phyloP scores from a whole-genome alignment of 164 flowering plant species.

The Macadamia tetraphylla region DNA sequence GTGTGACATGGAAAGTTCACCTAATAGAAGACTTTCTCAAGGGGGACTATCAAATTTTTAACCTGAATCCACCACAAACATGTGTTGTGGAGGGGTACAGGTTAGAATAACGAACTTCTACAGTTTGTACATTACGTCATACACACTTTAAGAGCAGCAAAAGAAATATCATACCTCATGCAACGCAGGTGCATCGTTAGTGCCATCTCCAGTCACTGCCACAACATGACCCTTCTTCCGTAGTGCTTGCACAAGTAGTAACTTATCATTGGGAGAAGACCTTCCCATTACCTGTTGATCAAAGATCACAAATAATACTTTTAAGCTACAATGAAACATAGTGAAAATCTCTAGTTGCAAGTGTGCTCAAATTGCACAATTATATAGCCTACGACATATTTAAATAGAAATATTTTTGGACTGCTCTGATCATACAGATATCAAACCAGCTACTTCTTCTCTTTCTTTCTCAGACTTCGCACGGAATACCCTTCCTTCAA shows the following conservation, averaged over 20 bases:
- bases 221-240: conserved; percentile 73
- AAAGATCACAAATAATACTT: conserved; percentile 4
- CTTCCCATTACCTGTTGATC: conserved; percentile 83
- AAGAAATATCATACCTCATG: conserved; percentile 58
- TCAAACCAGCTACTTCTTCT: conserved; percentile 49
- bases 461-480: conserved; percentile 41
- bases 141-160: background rate
- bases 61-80: no score
- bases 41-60: no score
- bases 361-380: background rate
- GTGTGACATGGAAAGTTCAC: no score
- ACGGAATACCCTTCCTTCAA: conserved; percentile 80
- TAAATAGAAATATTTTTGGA: background rate
- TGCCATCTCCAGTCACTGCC: conserved; percentile 98
- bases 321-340: background rate
- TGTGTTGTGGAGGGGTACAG: background rate
- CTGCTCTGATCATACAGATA: conserved; percentile 50
- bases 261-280: conserved; percentile 96
- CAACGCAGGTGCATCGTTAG: conserved; percentile 98
- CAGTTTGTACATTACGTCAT: background rate
- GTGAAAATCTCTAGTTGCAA: no score
- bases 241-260: conserved; percentile 85
- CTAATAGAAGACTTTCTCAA: no score
- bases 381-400: background rate
- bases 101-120: background rate